Conservation (phyloP, 495 filamentous ascomycete species). For the Hyaloscypha finlandica region DNA sequence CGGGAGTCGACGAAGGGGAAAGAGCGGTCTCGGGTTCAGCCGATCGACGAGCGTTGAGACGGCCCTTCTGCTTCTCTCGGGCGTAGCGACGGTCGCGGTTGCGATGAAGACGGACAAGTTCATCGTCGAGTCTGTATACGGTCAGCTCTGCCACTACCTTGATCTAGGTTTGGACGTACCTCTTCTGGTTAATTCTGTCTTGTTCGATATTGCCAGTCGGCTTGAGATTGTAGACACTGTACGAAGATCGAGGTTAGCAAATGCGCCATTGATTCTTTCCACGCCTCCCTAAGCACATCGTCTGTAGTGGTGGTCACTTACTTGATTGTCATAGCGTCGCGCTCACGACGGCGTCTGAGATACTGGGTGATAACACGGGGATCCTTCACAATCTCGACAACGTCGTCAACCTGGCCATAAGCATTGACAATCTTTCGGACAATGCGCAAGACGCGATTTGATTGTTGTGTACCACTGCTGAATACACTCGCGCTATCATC, state of each 20-base stretch:
- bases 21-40: conserved; percentile 47
- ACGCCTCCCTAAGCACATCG: background rate
- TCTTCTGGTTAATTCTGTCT: conserved; percentile 33
- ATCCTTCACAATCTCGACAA: conserved; percentile 41
- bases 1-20: conserved; percentile 38
- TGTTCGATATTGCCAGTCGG: conserved; percentile 76
- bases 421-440: conserved; percentile 62
- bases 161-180: background rate
- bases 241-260: conserved; percentile 26
- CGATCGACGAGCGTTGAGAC: conserved; percentile 39
- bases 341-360: conserved; percentile 47
- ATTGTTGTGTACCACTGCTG: conserved; percentile 71
- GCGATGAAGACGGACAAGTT: conserved; percentile 78
- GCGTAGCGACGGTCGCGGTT: conserved; percentile 91
- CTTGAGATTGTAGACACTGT: conserved; percentile 48
- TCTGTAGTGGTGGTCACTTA: background rate
- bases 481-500: conserved; percentile 88
- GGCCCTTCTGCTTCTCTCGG: conserved; percentile 85
- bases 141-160: conserved; percentile 23
- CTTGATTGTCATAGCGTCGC: conserved; percentile 46
- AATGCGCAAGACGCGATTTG: conserved; percentile 73
- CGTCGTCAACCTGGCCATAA: conserved; percentile 58
- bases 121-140: conserved; percentile 62
- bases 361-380: conserved; percentile 29
- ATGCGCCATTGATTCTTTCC: background rate